Conservation (phyloP, 257 asterid species). For the Plantago major region DNA sequence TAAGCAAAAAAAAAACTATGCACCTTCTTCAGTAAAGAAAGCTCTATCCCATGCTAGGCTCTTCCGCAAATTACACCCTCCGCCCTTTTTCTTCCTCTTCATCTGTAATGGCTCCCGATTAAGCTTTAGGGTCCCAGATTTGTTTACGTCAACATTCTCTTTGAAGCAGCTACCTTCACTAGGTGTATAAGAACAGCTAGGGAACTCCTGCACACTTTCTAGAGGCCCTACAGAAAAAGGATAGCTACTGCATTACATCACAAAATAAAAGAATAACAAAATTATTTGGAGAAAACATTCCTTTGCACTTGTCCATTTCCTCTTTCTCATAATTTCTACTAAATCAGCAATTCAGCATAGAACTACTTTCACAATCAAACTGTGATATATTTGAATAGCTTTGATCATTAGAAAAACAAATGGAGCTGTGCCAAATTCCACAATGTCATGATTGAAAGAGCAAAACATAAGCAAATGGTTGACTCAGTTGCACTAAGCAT, state of each 20-base stretch:
- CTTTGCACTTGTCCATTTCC: constrained; percentile 8
- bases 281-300: constrained; percentile 5
- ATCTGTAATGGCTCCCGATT: constrained; percentile 69
- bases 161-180: constrained; percentile 42
- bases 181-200: constrained; percentile 37
- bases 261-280: constrained; percentile 22
- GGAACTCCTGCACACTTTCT: constrained; percentile 25
- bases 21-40: constrained; percentile 92
- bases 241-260: not conserved
- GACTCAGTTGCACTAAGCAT: too few relatives aligned
- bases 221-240: constrained; percentile 33
- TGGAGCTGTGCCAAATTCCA: too few relatives aligned
- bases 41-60: constrained; percentile 97
- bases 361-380: not conserved
- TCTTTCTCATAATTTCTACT: not conserved
- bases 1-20: constrained; percentile 34
- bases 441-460: too few relatives aligned
- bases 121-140: constrained; percentile 50
- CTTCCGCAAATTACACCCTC: constrained; percentile 73
- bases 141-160: constrained; percentile 56
- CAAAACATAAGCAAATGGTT: too few relatives aligned
- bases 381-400: not conserved
- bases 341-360: not conserved
- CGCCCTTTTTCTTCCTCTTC: constrained; percentile 81
- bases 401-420: too few relatives aligned